These are phyloP conservation scores for Lotmaria passim DNA, from an alignment of 208 protist genomes.

Conservation along the genomic window DNA sequence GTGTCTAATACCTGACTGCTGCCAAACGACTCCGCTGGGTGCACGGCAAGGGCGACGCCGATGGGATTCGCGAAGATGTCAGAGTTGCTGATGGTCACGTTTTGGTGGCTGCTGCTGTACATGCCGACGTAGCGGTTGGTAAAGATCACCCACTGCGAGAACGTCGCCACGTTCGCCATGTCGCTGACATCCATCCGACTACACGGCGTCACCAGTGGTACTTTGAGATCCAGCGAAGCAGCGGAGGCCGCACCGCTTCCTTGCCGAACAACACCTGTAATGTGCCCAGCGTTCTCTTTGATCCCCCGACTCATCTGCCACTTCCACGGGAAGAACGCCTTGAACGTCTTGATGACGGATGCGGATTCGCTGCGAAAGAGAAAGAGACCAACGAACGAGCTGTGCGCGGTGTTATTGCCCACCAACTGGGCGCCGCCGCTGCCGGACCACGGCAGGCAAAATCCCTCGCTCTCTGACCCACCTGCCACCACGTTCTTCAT, in stretches of 20 bases:
- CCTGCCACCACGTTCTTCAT: conserved; percentile 25
- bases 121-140: conserved; percentile 42
- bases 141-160: conserved; percentile 15
- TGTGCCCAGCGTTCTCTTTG: too few relatives aligned
- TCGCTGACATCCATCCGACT: neutral
- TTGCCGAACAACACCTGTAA: too few relatives aligned
- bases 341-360: neutral
- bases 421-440: neutral
- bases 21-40: conserved; percentile 22
- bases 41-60: conserved; percentile 33
- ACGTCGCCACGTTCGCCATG: neutral
- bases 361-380: conserved; percentile 14
- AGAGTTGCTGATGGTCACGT: conserved; percentile 24
- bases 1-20: conserved; percentile 16
- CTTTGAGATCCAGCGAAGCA: too few relatives aligned
- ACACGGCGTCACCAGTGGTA: neutral
- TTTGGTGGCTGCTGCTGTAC: conserved; percentile 42
- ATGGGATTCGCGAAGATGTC: conserved; percentile 49
- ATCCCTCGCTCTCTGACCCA: conserved; percentile 55
- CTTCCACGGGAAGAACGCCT: neutral
- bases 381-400: conserved; percentile 44
- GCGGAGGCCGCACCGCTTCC: too few relatives aligned
- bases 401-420: conserved; percentile 35
- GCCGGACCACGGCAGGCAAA: conserved; percentile 40
- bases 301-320: neutral